Evolutionary conservation across 2,329 filamentous ascomycete genomes (phyloP).

Genomic region (Paecilomyces niveus): DNA sequence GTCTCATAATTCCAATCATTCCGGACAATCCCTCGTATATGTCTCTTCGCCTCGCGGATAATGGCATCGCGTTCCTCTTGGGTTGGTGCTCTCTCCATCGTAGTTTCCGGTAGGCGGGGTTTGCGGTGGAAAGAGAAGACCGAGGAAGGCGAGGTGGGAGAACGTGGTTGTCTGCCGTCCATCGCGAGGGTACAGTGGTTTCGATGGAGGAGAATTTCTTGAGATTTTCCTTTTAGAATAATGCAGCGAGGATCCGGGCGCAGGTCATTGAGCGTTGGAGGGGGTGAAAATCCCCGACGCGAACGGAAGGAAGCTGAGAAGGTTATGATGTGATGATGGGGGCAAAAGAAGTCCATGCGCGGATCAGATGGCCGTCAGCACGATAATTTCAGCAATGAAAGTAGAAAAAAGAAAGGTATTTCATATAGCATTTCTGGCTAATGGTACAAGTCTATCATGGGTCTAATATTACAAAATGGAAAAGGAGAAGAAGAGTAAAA

Average conservation of each 20-base stretch:
- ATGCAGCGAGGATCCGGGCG: background rate
- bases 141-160: conserved; percentile 2
- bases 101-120: conserved; percentile 11
- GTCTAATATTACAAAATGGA: conserved; percentile 1
- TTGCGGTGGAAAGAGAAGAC: conserved; percentile 16
- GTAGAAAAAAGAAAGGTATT: background rate
- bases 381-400: background rate
- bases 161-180: background rate
- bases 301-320: background rate
- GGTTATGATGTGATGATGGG: background rate
- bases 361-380: background rate
- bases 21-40: conserved; percentile 33
- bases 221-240: background rate
- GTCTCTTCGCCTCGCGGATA: conserved; percentile 33
- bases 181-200: background rate
- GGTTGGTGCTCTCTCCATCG: conserved; percentile 9
- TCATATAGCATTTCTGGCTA: background rate
- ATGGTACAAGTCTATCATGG: conserved; percentile 1
- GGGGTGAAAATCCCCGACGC: background rate
- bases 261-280: background rate
- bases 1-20: conserved; percentile 36
- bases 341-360: background rate
- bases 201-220: background rate
- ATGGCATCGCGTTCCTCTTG: conserved; percentile 25
- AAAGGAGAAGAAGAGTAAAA: background rate